A percentile compares a stretch with the other conserved stretches of the same genome.
These are phyloP conservation scores for Blastobotrys proliferans DNA, from an alignment of 1,139 yeast species.

Conservation along the genomic window DNA sequence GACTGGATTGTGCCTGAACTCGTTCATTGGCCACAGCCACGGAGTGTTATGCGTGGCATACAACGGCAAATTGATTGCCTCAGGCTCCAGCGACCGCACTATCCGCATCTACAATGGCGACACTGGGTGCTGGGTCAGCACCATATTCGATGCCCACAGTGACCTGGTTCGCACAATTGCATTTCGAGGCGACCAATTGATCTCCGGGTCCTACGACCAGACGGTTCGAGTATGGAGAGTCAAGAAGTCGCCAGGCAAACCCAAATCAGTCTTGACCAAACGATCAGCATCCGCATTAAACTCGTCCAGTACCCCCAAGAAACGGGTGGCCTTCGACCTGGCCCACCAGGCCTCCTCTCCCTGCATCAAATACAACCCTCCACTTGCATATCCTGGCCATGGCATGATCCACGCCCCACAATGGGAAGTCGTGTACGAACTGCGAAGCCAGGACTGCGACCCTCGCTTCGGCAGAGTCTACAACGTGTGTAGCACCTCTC, in stretches of 20 bases:
- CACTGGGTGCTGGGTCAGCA: constrained; percentile 11
- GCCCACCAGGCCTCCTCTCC: no score
- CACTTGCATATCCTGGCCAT: no score
- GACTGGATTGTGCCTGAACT: constrained; percentile 11
- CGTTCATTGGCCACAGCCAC: constrained; percentile 11
- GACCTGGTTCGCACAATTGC: constrained; percentile 14
- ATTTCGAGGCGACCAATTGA: constrained; percentile 7
- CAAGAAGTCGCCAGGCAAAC: not conserved
- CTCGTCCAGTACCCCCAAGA: no score
- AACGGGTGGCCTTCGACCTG: no score
- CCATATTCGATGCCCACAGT: constrained; percentile 15
- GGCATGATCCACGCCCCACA: no score
- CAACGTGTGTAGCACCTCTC: constrained; percentile 10
- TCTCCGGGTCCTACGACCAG: constrained; percentile 16
- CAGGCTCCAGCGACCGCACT: constrained; percentile 14
- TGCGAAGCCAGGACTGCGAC: constrained; percentile 10
- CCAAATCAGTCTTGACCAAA: constrained; percentile 1
- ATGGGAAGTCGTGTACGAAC: constrained; percentile 11
- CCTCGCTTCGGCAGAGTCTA: constrained; percentile 13
- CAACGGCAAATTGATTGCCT: constrained; percentile 11
- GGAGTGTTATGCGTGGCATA: constrained; percentile 15
- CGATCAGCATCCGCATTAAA: no score
- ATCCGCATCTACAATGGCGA: constrained; percentile 12
- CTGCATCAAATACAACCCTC: no score
- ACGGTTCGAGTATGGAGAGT: constrained; percentile 15